phyloP scores from a whole-genome alignment of 2,329 filamentous ascomycete genomes.

The Fusarium napiforme region DNA sequence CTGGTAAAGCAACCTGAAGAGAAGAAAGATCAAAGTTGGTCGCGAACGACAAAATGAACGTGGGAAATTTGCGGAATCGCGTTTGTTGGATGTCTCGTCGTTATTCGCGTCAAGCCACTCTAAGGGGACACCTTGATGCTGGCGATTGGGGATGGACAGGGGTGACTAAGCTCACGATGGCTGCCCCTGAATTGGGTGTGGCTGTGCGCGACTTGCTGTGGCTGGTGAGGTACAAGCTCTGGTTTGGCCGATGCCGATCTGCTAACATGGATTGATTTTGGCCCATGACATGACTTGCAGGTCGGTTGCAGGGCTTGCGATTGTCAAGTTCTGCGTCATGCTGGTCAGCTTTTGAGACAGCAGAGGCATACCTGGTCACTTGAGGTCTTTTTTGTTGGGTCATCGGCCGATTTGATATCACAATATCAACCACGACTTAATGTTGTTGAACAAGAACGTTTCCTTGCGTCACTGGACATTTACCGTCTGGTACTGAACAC shows the following conservation, averaged over 20 bases:
- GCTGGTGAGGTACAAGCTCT: slow-evolving; percentile 11
- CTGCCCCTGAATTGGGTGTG: slow-evolving; percentile 40
- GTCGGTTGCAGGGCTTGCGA: slow-evolving; percentile 13
- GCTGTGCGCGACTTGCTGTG: slow-evolving; percentile 15
- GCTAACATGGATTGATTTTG: slow-evolving; percentile 14
- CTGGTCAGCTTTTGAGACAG: slow-evolving; percentile 11
- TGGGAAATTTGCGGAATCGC: slow-evolving; percentile 40
- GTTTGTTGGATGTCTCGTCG: slow-evolving; percentile 30
- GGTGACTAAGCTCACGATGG: slow-evolving; percentile 38
- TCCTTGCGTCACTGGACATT: background rate
- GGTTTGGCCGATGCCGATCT: slow-evolving; percentile 27
- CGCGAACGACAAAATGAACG: slow-evolving; percentile 40
- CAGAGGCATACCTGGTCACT: background rate
- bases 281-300: slow-evolving; percentile 24
- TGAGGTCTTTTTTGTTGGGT: background rate
- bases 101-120: slow-evolving; percentile 42
- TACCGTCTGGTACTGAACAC: background rate
- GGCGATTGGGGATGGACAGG: slow-evolving; percentile 15
- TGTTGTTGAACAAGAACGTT: background rate
- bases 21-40: background rate
- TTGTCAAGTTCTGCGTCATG: slow-evolving; percentile 23
- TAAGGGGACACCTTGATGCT: slow-evolving; percentile 42
- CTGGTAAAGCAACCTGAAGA: background rate
- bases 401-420: background rate
- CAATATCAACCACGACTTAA: background rate